phyloP scores from a whole-genome alignment of 140 eudicot genomes.

The Anethum foeniculum region DNA sequence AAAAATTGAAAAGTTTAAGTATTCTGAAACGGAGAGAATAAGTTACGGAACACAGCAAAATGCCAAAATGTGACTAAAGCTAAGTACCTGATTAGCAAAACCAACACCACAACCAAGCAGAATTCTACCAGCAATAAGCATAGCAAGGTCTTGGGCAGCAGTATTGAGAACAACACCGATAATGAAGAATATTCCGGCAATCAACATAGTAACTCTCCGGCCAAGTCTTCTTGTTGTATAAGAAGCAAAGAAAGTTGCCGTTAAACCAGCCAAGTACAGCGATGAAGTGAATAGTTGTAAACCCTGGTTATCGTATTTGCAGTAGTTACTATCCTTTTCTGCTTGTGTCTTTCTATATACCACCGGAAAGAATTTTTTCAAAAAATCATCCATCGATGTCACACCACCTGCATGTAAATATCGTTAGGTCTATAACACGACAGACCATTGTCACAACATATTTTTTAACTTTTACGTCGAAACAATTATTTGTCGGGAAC shows the following conservation, averaged over 20 bases:
- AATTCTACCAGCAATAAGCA: conserved; percentile 87
- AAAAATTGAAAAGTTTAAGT: no score
- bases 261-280: conserved; percentile 76
- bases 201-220: conserved; percentile 66
- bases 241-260: conserved; percentile 90
- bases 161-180: conserved; percentile 64
- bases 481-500: neutral
- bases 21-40: no score
- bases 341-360: conserved; percentile 33
- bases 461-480: no score
- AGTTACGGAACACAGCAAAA: no score
- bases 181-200: conserved; percentile 79
- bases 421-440: neutral
- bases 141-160: conserved; percentile 64
- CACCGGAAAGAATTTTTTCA: conserved; percentile 72
- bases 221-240: conserved; percentile 74
- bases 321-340: conserved; percentile 43
- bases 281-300: conserved; percentile 87
- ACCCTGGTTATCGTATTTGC: conserved; percentile 89
- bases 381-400: conserved; percentile 66
- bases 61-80: no score
- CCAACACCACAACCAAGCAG: conserved; percentile 96
- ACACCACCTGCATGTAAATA: conserved; percentile 61
- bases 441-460: no score
- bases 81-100: conserved; percentile 79